Evolutionary conservation across 2,329 filamentous ascomycete genomes (phyloP).

Genomic region (Penicillium griseofulvum): DNA sequence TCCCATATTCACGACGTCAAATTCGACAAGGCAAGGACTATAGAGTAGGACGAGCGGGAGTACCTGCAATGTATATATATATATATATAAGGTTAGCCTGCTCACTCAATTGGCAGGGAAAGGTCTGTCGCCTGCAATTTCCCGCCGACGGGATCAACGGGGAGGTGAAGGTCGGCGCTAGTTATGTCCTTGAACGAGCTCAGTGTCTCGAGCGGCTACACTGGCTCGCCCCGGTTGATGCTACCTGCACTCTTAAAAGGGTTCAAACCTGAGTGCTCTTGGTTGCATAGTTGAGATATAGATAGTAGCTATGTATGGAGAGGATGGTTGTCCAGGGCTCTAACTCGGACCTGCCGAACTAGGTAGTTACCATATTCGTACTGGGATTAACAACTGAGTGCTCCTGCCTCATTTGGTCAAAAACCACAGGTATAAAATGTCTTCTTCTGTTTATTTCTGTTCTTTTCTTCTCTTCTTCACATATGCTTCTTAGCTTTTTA

Average conservation of each 20-base stretch:
- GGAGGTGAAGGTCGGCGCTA: neutral
- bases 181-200: neutral
- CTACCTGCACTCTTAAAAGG: neutral
- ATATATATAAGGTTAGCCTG: too few species aligned
- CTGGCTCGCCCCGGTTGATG: too few species aligned
- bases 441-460: neutral
- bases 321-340: neutral
- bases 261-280: neutral
- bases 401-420: neutral
- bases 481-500: neutral
- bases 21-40: neutral
- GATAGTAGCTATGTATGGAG: neutral
- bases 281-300: neutral
- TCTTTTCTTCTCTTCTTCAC: neutral
- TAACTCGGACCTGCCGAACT: neutral
- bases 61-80: neutral
- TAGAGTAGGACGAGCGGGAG: neutral
- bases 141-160: too few species aligned
- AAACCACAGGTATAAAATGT: neutral
- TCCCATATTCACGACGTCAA: neutral
- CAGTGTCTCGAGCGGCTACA: neutral
- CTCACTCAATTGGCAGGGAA: too few species aligned
- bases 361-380: neutral
- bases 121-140: neutral
- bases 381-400: neutral